These are phyloP conservation scores for Capsicum baccatum DNA, from an alignment of 257 asterid species.

Conservation along the genomic window DNA sequence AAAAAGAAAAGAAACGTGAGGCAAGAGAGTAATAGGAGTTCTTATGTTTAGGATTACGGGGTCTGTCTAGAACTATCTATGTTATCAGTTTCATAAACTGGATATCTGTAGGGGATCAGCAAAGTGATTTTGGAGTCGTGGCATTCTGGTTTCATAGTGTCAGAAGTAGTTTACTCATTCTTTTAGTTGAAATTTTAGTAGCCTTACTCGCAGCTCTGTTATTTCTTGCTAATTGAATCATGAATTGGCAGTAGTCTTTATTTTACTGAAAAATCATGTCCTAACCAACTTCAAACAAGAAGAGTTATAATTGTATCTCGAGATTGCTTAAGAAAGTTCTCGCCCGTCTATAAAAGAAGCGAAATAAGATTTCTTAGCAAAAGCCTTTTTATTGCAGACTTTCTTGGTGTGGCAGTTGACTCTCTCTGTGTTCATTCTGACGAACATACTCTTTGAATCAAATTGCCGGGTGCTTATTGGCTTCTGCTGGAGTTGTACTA, in stretches of 20 bases:
- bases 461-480: constrained; percentile 77
- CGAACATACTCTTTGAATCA: constrained; percentile 64
- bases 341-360: not conserved
- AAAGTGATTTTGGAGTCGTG: not conserved
- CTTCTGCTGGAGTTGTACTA: constrained; percentile 81
- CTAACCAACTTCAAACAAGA: not conserved
- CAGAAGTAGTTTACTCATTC: constrained; percentile 5
- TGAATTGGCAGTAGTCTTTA: not conserved
- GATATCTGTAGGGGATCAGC: not conserved
- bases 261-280: not conserved
- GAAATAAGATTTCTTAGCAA: not conserved
- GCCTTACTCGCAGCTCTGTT: not conserved
- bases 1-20: not conserved
- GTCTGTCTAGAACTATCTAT: not conserved
- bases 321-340: not conserved
- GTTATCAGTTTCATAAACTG: not conserved
- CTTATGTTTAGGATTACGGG: not conserved
- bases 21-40: not conserved
- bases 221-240: constrained; percentile 8
- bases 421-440: constrained; percentile 69
- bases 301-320: constrained; percentile 21
- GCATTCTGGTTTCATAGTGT: not conserved
- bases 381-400: constrained; percentile 61
- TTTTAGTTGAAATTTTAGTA: too few species aligned
- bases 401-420: constrained; percentile 90